Evolutionary conservation across 805 yeast genomes (phyloP), one percentile per base, ranked within the genome.

Genomic region (Yarrowia sp.): DNA sequence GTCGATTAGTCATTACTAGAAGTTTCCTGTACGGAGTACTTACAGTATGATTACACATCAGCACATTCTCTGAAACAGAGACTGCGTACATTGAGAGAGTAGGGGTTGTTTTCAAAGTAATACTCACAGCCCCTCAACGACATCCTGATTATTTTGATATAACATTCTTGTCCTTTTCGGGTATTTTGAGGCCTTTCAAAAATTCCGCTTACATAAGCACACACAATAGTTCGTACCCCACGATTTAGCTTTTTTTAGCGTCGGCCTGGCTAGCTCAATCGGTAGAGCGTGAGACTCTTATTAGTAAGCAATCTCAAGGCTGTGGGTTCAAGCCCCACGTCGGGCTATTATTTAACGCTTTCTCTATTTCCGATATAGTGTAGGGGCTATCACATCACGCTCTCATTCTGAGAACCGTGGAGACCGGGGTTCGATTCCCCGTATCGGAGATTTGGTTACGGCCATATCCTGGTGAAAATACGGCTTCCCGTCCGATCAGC

Each of bases 351-450:
- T 55, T 55, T 22, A 22, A 26, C 45, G 45, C 59, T 52, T 52
- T 5, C 42, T 5, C 36, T 14, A 55, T 40, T 55, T 56, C 63
- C 63, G 63, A 56, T 56, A 56, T 56, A 56, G 63, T 56, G 63
- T 56, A 56, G 63, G 63, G 63, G 63, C 63, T 56, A 56, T 56
- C 63, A 56, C 63, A 56, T 56, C 63, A 56, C 63, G 63, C 63
- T 56, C 63, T 56, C 63, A 56, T 56, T 12, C 35, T 45, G 65
- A 45, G 65, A 59, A 35, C 65, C 65, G 65, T 59, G 65, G 65
- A 59, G 65, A 59, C 65, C 65, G 65, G 65, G 65, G 65, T 59
- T 59, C 65, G 65, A 59, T 59, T 59, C 65, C 65, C 65, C 65
- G 65, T 59, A 59, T 59, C 65, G 65, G 65, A 59, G 65, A 5